A percentile compares a stretch with the other conserved stretches of the same genome.
Evolutionary conservation across 495 filamentous ascomycete genomes (phyloP).

Genomic region (Durotheca rogersii): DNA sequence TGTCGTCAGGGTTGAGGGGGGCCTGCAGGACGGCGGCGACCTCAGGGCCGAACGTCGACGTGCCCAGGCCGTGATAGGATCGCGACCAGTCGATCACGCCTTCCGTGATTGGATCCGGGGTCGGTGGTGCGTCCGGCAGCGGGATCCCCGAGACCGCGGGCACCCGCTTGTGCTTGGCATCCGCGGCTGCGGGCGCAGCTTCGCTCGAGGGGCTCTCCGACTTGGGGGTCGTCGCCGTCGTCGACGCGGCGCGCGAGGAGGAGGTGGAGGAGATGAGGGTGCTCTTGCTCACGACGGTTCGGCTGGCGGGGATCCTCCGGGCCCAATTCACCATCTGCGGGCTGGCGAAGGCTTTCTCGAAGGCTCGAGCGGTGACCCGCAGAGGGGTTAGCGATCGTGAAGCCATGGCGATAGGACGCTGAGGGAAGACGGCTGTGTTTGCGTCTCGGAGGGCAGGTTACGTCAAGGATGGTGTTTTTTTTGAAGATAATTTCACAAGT

Average conservation of each 20-base stretch:
- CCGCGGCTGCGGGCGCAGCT: background rate
- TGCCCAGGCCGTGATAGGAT: constrained; percentile 85
- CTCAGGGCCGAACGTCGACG: constrained; percentile 74
- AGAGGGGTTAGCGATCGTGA: constrained; percentile 19
- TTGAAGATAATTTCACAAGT: too few relatives aligned
- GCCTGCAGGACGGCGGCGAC: constrained; percentile 68
- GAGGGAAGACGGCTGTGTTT: too few relatives aligned
- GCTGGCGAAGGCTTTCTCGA: too few relatives aligned
- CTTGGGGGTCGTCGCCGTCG: too few relatives aligned
- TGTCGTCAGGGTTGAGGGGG: constrained; percentile 67
- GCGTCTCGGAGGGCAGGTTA: background rate
- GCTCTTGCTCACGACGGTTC: too few relatives aligned
- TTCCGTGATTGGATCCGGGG: background rate
- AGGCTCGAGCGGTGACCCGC: too few relatives aligned
- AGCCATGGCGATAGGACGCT: constrained; percentile 21
- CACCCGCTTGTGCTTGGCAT: constrained; percentile 16
- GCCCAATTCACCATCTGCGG: too few relatives aligned
- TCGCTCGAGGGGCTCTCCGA: background rate
- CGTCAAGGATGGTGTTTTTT: background rate
- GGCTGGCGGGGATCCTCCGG: too few relatives aligned
- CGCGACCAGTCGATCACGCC: constrained; percentile 85
- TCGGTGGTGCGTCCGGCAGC: constrained; percentile 28
- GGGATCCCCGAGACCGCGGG: constrained; percentile 27
- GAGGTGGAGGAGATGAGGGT: background rate
- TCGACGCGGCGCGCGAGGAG: background rate